These are phyloP conservation scores for Calonectria pseudoturangicola DNA, from an alignment of 2,329 filamentous ascomycete genomes.

Conservation along the genomic window DNA sequence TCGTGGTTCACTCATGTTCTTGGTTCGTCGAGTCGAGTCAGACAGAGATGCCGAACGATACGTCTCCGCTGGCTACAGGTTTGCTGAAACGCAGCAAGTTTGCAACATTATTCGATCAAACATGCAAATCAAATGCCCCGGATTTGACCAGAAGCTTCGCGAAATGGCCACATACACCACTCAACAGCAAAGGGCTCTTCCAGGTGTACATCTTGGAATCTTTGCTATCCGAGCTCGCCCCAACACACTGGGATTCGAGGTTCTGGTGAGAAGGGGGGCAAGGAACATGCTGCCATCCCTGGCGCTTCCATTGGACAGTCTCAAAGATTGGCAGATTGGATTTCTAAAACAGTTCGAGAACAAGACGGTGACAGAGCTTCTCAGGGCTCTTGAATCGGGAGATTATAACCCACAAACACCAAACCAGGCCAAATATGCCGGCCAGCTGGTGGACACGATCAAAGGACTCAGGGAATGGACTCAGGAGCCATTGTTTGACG, in stretches of 20 bases:
- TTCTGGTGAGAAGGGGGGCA: slow-evolving; percentile 74
- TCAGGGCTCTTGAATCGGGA: slow-evolving; percentile 59
- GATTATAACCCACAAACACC: slow-evolving; percentile 59
- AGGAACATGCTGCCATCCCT: slow-evolving; percentile 77
- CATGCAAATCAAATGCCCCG: slow-evolving; percentile 81
- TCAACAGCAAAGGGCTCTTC: slow-evolving; percentile 66
- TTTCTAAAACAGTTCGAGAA: slow-evolving; percentile 72
- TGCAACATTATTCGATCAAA: slow-evolving; percentile 80
- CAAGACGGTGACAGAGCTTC: slow-evolving; percentile 60
- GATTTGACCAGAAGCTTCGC: slow-evolving; percentile 77
- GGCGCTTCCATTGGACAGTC: slow-evolving; percentile 69
- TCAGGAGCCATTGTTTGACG: slow-evolving; percentile 66
- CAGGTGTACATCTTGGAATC: slow-evolving; percentile 74
- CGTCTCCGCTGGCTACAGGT: slow-evolving; percentile 84
- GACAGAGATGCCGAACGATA: slow-evolving; percentile 78
- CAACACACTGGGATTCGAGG: slow-evolving; percentile 75
- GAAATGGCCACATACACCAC: slow-evolving; percentile 78
- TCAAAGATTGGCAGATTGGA: slow-evolving; percentile 74
- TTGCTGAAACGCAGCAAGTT: slow-evolving; percentile 82
- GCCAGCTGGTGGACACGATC: slow-evolving; percentile 66
- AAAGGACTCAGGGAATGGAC: slow-evolving; percentile 64
- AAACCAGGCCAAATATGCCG: slow-evolving; percentile 66
- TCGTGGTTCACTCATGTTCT: slow-evolving; percentile 86
- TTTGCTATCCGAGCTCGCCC: slow-evolving; percentile 74
- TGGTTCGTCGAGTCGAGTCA: slow-evolving; percentile 78